Conservation (phyloP, 176 grass and related monocot genomes). For the Avena sativa region DNA sequence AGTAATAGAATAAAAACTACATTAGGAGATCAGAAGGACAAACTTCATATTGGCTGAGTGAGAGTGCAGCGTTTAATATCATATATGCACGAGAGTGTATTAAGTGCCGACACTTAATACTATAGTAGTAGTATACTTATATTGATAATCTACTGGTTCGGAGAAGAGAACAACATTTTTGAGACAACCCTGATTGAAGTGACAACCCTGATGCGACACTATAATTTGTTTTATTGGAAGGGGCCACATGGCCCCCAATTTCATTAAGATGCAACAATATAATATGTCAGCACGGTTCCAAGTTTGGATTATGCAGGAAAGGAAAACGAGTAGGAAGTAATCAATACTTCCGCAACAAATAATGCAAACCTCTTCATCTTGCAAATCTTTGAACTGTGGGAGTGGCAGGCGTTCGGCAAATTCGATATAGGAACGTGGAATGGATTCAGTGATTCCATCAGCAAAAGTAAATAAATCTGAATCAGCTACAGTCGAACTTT, state of each 20-base stretch:
- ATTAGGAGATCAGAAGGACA: conserved; percentile 1
- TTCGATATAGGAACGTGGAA: conserved; percentile 91
- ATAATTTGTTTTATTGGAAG: neutral
- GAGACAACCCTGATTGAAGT: neutral
- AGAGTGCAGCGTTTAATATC: neutral
- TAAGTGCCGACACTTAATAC: neutral
- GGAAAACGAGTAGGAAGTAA: neutral
- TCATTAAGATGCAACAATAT: neutral
- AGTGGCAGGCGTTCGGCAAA: conserved; percentile 89
- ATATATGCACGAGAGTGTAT: neutral
- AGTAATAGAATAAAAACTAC: conserved; percentile 20
- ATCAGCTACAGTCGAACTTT: conserved; percentile 98
- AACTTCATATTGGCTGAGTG: neutral
- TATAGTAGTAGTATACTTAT: neutral
- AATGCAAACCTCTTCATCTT: conserved; percentile 64
- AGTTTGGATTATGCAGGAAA: neutral
- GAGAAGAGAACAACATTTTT: neutral
- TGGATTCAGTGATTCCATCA: conserved; percentile 73
- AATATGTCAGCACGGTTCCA: neutral
- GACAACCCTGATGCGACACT: neutral
- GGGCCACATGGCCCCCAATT: no score
- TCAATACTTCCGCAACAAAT: conserved; percentile 16
- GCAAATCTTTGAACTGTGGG: conserved; percentile 78
- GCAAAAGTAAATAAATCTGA: conserved; percentile 73
- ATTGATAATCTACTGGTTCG: neutral